These are phyloP conservation scores for Curvularia sp. DNA, from an alignment of 2,329 filamentous ascomycete species.

Conservation along the genomic window DNA sequence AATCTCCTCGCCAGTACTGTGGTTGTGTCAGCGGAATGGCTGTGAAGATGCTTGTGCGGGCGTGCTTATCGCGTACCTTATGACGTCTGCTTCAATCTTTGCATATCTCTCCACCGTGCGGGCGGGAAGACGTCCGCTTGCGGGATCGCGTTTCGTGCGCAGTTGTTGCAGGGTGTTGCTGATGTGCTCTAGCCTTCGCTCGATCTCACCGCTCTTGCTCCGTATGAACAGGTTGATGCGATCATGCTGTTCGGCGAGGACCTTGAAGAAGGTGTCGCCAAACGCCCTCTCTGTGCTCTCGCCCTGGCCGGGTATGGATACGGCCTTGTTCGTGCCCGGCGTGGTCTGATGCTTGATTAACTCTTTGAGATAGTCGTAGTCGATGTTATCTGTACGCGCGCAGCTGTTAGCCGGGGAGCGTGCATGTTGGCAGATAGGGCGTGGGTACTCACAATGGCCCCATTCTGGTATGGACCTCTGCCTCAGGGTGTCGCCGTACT, in stretches of 20 bases:
- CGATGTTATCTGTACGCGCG: slow-evolving; percentile 73
- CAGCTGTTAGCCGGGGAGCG: slow-evolving; percentile 22
- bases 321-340: slow-evolving; percentile 71
- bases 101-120: slow-evolving; percentile 59
- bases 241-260: slow-evolving; percentile 77
- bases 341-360: slow-evolving; percentile 83
- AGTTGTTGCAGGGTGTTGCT: slow-evolving; percentile 50
- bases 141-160: slow-evolving; percentile 27
- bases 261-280: slow-evolving; percentile 73
- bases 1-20: slow-evolving; percentile 73
- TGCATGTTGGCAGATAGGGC: slow-evolving; percentile 3
- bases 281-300: slow-evolving; percentile 66
- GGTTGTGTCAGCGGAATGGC: slow-evolving; percentile 19
- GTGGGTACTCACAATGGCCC: slow-evolving; percentile 68
- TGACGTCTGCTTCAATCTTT: slow-evolving; percentile 59
- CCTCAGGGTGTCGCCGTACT: slow-evolving; percentile 77
- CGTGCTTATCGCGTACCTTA: slow-evolving; percentile 45
- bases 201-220: slow-evolving; percentile 81
- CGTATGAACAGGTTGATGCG: slow-evolving; percentile 79
- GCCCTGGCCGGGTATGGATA: slow-evolving; percentile 75
- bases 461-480: slow-evolving; percentile 82
- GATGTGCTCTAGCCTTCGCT: slow-evolving; percentile 64
- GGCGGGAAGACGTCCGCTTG: slow-evolving; percentile 48
- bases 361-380: slow-evolving; percentile 86
- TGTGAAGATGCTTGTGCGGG: neutral